Conservation (phyloP, 768 basidiomycete genomes). For the Paxillus involutus region DNA sequence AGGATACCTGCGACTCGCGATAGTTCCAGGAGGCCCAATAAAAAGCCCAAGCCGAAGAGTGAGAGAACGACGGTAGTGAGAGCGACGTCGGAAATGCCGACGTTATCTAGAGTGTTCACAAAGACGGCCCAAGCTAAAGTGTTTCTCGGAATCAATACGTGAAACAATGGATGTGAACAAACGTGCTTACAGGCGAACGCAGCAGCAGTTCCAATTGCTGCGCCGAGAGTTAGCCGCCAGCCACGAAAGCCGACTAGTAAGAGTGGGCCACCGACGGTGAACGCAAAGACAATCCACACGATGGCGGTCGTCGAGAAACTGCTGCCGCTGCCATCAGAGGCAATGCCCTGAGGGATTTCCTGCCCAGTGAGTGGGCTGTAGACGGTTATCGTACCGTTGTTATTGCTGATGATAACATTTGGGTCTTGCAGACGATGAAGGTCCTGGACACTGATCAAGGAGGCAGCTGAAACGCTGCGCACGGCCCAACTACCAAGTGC, state of each 20-base stretch:
- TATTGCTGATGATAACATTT: slow-evolving; percentile 24
- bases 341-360: slow-evolving; percentile 51
- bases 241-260: slow-evolving; percentile 56
- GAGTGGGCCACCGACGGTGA: slow-evolving; percentile 53
- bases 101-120: slow-evolving; percentile 50
- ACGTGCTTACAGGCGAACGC: slow-evolving; percentile 43
- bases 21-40: slow-evolving; percentile 53
- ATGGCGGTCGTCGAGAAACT: slow-evolving; percentile 48
- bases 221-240: slow-evolving; percentile 55
- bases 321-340: slow-evolving; percentile 58
- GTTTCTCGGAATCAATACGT: background rate
- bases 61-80: slow-evolving; percentile 49
- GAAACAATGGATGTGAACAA: background rate
- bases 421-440: slow-evolving; percentile 28
- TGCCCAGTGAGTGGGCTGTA: slow-evolving; percentile 44
- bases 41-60: slow-evolving; percentile 50
- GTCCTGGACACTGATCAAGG: slow-evolving; percentile 7
- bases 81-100: slow-evolving; percentile 51
- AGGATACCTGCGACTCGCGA: slow-evolving; percentile 47
- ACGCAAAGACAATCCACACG: slow-evolving; percentile 57
- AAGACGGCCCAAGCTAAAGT: slow-evolving; percentile 61
- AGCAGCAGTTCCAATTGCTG: slow-evolving; percentile 50
- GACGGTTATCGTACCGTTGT: slow-evolving; percentile 40
- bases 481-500: slow-evolving; percentile 10
- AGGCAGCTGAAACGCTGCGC: slow-evolving; percentile 8